Conservation (phyloP, 352 stramenopile species). For the Phytophthora melonis region DNA sequence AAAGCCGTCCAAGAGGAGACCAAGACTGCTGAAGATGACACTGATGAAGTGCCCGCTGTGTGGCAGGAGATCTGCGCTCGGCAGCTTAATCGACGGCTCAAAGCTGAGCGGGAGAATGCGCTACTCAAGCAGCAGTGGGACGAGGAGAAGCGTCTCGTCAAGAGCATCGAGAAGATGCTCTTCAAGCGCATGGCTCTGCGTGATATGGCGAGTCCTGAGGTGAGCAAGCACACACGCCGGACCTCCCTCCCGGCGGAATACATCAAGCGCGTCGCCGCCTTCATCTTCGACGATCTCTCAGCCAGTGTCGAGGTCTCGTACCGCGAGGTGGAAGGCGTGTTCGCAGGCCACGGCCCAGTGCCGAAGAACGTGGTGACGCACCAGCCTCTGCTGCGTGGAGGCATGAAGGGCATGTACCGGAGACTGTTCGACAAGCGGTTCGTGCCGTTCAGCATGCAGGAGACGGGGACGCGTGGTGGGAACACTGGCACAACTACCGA, state of each 20-base stretch:
- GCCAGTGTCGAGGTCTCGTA: constrained; percentile 49
- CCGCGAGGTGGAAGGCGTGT: constrained; percentile 45
- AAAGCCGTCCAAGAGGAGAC: not conserved
- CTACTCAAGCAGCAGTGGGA: constrained; percentile 40
- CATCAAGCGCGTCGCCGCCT: constrained; percentile 32
- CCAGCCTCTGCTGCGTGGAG: constrained; percentile 38
- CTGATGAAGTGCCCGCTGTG: constrained; percentile 16
- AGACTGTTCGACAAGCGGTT: constrained; percentile 45
- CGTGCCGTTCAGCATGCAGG: constrained; percentile 43
- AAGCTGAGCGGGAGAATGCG: constrained; percentile 38
- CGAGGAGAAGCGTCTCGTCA: constrained; percentile 38
- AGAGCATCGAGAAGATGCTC: constrained; percentile 43
- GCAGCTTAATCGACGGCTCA: constrained; percentile 28
- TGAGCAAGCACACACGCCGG: constrained; percentile 21
- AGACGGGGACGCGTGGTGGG: constrained; percentile 52
- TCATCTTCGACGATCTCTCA: constrained; percentile 47
- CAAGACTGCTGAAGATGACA: not conserved
- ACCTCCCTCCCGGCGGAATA: constrained; percentile 24
- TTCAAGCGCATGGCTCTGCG: constrained; percentile 24
- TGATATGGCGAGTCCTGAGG: not conserved
- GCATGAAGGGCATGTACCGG: constrained; percentile 47
- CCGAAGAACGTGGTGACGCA: constrained; percentile 30
- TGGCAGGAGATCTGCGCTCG: constrained; percentile 41
- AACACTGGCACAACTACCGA: constrained; percentile 38
- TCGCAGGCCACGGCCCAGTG: constrained; percentile 28